Conservation (phyloP, 2,329 filamentous ascomycete species). For the Rutstroemia sp. region DNA sequence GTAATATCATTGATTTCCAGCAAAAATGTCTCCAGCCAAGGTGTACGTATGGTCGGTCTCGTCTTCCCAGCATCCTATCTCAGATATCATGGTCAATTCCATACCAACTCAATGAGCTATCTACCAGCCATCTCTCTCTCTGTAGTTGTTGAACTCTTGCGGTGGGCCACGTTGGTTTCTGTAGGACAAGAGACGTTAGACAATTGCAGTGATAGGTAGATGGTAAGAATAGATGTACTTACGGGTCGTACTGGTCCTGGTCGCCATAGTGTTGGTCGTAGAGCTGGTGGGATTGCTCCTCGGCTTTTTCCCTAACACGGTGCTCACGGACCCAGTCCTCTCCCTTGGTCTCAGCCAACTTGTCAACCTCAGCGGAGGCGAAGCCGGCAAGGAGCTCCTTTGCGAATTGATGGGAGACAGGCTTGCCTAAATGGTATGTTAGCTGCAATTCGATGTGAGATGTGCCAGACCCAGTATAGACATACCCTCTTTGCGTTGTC, state of each 20-base stretch:
- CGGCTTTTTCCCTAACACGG: slow-evolving; percentile 47
- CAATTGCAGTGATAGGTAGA: background rate
- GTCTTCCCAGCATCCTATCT: background rate
- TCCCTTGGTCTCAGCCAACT: slow-evolving; percentile 66
- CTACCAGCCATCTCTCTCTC: slow-evolving; percentile 10
- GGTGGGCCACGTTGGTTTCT: slow-evolving; percentile 29
- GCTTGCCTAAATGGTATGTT: slow-evolving; percentile 45
- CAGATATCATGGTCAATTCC: background rate
- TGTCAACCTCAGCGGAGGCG: slow-evolving; percentile 69
- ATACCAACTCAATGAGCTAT: background rate
- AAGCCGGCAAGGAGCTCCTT: slow-evolving; percentile 70
- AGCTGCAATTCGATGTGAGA: background rate
- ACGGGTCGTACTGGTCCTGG: slow-evolving; percentile 51
- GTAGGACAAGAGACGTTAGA: background rate
- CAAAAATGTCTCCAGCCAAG: background rate
- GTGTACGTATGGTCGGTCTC: background rate
- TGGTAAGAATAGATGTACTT: slow-evolving; percentile 21
- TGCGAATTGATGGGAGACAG: slow-evolving; percentile 65
- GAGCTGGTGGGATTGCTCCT: slow-evolving; percentile 49
- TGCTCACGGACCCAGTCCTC: slow-evolving; percentile 39
- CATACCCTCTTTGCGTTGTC: slow-evolving; percentile 61
- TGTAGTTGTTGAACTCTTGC: slow-evolving; percentile 20
- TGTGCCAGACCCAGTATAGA: background rate
- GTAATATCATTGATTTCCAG: background rate
- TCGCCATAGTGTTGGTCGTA: slow-evolving; percentile 56